phyloP scores from a whole-genome alignment of 495 filamentous ascomycete species.

The Penicillium fimorum region DNA sequence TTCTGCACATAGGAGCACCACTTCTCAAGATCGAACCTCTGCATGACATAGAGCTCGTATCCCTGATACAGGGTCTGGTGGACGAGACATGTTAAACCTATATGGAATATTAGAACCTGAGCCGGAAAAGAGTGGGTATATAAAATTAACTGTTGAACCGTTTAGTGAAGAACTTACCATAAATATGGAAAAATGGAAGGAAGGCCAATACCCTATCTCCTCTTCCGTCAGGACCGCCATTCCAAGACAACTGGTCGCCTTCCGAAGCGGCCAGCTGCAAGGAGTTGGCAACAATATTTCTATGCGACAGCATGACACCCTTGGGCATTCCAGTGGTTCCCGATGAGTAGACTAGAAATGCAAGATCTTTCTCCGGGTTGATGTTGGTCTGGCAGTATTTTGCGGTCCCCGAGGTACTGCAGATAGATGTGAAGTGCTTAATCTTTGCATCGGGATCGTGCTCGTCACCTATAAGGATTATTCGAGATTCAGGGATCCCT shows the following conservation, averaged over 20 bases:
- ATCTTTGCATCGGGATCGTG: constrained; percentile 55
- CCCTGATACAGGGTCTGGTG: constrained; percentile 66
- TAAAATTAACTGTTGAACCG: too few relatives aligned
- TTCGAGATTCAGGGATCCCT: constrained; percentile 60
- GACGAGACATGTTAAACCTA: constrained; percentile 68
- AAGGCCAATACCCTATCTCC: constrained; percentile 76
- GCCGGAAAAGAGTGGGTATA: constrained; percentile 13
- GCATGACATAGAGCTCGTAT: constrained; percentile 67
- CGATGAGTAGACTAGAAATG: constrained; percentile 78
- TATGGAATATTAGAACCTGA: constrained; percentile 53
- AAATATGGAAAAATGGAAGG: constrained; percentile 94
- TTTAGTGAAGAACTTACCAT: constrained; percentile 50
- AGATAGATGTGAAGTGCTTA: constrained; percentile 76
- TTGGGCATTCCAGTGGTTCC: constrained; percentile 94
- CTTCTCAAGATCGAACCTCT: constrained; percentile 76
- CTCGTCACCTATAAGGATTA: constrained; percentile 78
- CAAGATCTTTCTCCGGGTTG: constrained; percentile 45
- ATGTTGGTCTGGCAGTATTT: constrained; percentile 47
- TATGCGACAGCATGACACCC: constrained; percentile 85
- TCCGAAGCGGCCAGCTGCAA: constrained; percentile 59
- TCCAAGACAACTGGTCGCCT: constrained; percentile 54
- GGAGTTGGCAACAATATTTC: constrained; percentile 75
- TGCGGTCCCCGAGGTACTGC: constrained; percentile 53
- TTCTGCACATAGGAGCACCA: constrained; percentile 76
- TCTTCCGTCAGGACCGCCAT: constrained; percentile 58